Evolutionary conservation across 106 monocot genomes (phyloP).

Genomic region (Dendrobium catenatum): DNA sequence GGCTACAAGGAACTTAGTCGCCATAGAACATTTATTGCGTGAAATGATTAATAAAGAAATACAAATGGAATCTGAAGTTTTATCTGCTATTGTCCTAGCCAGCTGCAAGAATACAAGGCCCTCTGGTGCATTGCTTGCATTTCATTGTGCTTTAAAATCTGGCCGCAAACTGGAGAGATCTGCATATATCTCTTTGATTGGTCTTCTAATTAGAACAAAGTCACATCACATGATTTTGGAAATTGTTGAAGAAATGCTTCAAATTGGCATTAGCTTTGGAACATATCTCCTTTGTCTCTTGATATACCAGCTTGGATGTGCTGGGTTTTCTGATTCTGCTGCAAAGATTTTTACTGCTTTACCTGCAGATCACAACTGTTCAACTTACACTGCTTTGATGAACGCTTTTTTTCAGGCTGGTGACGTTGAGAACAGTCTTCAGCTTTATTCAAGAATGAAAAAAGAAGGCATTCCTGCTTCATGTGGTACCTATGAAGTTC

Average conservation of each 20-base stretch:
- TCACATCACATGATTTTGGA: conserved; percentile 28
- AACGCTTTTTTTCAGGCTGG: conserved; percentile 45
- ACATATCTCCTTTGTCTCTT: conserved; percentile 48
- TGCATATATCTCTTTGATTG: conserved; percentile 53
- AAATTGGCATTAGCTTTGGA: conserved; percentile 37
- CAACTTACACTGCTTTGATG: conserved; percentile 64
- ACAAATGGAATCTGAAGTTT: conserved; percentile 33
- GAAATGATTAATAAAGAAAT: conserved; percentile 27
- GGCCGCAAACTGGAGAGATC: conserved; percentile 31
- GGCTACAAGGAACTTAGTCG: conserved; percentile 39
- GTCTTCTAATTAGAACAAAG: conserved; percentile 42
- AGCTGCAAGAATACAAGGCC: conserved; percentile 27
- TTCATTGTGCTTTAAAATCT: conserved; percentile 27
- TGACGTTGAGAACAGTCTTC: conserved; percentile 41
- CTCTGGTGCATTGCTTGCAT: conserved; percentile 43
- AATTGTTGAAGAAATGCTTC: conserved; percentile 54
- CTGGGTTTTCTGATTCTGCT: conserved; percentile 36
- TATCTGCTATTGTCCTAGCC: conserved; percentile 38
- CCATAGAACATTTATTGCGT: conserved; percentile 41
- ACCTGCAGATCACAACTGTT: conserved; percentile 33
- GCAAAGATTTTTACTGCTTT: conserved; percentile 41
- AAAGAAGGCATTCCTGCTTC: conserved; percentile 32
- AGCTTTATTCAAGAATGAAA: conserved; percentile 53
- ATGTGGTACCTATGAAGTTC: conserved; percentile 51
- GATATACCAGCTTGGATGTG: conserved; percentile 47